These are phyloP conservation scores for Begonia peltatifolia DNA, from an alignment of 306 rosid species.

Conservation along the genomic window DNA sequence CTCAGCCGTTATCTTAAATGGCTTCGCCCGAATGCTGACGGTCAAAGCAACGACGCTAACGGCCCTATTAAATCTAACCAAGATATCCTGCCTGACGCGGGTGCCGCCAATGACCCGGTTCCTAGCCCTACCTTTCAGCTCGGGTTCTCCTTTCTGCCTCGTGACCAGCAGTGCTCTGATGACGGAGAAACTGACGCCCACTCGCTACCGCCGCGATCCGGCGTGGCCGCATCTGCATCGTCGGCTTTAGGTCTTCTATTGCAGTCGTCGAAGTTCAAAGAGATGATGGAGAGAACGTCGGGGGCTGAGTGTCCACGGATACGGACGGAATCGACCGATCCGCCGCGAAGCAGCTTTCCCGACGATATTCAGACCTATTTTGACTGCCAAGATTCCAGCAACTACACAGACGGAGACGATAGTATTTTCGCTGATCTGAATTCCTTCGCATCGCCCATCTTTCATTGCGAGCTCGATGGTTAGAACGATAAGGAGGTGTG, in stretches of 20 bases:
- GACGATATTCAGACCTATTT: constrained; percentile 84
- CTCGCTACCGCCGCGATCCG: neutral
- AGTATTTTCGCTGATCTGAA: constrained; percentile 49
- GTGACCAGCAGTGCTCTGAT: constrained; percentile 4
- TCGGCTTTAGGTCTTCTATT: constrained; percentile 35
- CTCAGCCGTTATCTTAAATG: constrained; percentile 57
- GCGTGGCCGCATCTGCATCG: constrained; percentile 13
- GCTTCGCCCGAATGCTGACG: constrained; percentile 22
- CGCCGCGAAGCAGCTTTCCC: constrained; percentile 46
- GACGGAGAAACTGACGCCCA: neutral
- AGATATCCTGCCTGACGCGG: constrained; percentile 11
- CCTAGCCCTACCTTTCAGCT: constrained; percentile 10
- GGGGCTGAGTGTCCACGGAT: constrained; percentile 14
- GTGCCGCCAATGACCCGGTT: neutral
- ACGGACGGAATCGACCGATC: constrained; percentile 12
- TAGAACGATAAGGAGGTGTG: constrained; percentile 1
- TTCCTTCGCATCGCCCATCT: constrained; percentile 37
- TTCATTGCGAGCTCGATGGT: constrained; percentile 54
- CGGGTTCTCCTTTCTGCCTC: constrained; percentile 14
- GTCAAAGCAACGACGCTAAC: constrained; percentile 1
- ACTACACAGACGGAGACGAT: constrained; percentile 43
- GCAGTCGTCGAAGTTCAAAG: constrained; percentile 46
- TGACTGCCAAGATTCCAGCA: constrained; percentile 36
- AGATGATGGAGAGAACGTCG: constrained; percentile 41
- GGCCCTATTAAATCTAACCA: constrained; percentile 5